Conservation (phyloP, 352 stramenopile genomes). For the Globisporangium iwayamae region DNA sequence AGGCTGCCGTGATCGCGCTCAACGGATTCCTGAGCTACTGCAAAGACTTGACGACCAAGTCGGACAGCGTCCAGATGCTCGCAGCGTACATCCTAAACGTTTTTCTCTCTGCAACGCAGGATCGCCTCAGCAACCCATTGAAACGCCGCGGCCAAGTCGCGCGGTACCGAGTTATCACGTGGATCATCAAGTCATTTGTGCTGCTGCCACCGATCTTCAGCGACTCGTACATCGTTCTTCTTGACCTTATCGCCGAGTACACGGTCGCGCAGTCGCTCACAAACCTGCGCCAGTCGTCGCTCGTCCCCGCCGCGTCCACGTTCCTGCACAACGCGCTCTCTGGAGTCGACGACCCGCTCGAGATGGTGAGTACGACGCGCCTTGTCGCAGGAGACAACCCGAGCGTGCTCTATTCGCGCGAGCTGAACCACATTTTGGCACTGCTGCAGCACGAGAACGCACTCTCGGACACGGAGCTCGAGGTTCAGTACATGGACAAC, state of each 20-base stretch:
- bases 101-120: constrained; percentile 54
- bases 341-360: constrained; percentile 50
- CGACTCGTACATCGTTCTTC: constrained; percentile 76
- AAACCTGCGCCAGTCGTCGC: constrained; percentile 51
- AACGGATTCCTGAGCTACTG: constrained; percentile 52
- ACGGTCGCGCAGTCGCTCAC: constrained; percentile 78
- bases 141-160: constrained; percentile 82
- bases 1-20: constrained; percentile 70
- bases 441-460: constrained; percentile 68
- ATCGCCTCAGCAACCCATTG: constrained; percentile 62
- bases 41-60: constrained; percentile 25
- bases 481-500: constrained; percentile 80
- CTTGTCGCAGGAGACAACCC: constrained; percentile 63
- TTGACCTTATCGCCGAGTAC: constrained; percentile 78
- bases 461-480: constrained; percentile 78
- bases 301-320: constrained; percentile 57
- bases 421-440: constrained; percentile 73
- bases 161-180: constrained; percentile 69
- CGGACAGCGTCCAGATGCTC: constrained; percentile 50
- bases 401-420: constrained; percentile 60
- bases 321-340: constrained; percentile 62
- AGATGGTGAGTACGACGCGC: constrained; percentile 50
- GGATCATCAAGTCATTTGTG: constrained; percentile 74
- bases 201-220: constrained; percentile 73
- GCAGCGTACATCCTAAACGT: constrained; percentile 68